Evolutionary conservation across 208 protist genomes (phyloP).

Genomic region (Novymonas esmeraldas): DNA sequence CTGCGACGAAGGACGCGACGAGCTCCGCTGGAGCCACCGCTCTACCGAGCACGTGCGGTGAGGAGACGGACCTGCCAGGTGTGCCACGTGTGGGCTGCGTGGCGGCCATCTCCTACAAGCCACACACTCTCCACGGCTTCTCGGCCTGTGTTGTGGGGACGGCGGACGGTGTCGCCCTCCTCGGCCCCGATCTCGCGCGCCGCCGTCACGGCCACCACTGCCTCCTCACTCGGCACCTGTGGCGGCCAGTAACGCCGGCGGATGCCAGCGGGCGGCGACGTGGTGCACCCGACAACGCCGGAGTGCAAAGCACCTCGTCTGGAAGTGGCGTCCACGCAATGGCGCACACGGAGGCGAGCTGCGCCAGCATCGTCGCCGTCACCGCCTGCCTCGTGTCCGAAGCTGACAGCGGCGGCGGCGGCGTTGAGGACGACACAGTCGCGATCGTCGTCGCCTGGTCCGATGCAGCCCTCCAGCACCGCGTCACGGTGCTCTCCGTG

Average conservation of each 20-base stretch:
- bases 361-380: conserved; percentile 25
- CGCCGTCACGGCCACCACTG: conserved; percentile 29
- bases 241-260: conserved; percentile 30
- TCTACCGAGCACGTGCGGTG: conserved; percentile 64
- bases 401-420: neutral
- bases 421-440: conserved; percentile 14
- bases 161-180: conserved; percentile 50
- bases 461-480: conserved; percentile 24
- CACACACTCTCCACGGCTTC: conserved; percentile 30
- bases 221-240: conserved; percentile 51
- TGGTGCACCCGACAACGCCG: neutral
- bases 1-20: neutral
- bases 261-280: neutral
- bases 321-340: conserved; percentile 2
- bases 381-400: conserved; percentile 19
- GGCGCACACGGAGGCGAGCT: conserved; percentile 20
- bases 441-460: conserved; percentile 28
- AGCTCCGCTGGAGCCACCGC: neutral
- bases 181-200: conserved; percentile 59
- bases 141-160: conserved; percentile 58
- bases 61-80: conserved; percentile 72
- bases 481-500: conserved; percentile 24
- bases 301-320: neutral
- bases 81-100: conserved; percentile 71
- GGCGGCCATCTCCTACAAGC: conserved; percentile 43